phyloP scores from a whole-genome alignment of 495 filamentous ascomycete species.

The Penicillium argentinense region DNA sequence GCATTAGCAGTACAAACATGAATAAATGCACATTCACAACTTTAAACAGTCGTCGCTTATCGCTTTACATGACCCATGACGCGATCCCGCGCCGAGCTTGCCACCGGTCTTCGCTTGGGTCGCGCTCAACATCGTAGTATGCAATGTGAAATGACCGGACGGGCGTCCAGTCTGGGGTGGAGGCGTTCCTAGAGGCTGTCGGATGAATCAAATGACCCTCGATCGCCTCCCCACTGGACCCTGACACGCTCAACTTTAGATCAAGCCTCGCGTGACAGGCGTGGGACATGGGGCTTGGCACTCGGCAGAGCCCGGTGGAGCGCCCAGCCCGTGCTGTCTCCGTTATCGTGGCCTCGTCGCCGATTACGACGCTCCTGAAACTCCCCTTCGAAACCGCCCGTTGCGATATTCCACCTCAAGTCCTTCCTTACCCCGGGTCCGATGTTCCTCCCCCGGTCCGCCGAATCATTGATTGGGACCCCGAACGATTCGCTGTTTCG shows the following conservation, averaged over 20 bases:
- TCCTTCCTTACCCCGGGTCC: conserved; percentile 11
- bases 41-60: no score
- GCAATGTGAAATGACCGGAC: no score
- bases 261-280: conserved; percentile 4
- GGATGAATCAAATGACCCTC: background rate
- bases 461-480: conserved; percentile 2
- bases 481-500: conserved; percentile 5
- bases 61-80: conserved; percentile 4
- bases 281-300: conserved; percentile 13
- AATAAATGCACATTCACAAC: no score
- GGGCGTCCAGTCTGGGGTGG: no score
- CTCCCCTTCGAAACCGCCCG: background rate
- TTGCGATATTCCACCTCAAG: background rate
- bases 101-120: background rate
- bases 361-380: conserved; percentile 27
- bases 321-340: background rate
- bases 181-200: no score
- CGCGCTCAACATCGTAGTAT: background rate
- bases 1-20: no score
- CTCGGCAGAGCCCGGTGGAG: conserved; percentile 15
- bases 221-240: background rate
- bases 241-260: background rate
- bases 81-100: background rate
- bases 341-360: conserved; percentile 23
- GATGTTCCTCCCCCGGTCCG: conserved; percentile 12